Evolutionary conservation across 768 basidiomycete species (phyloP).

Genomic region (Xanthoconium stramineum): DNA sequence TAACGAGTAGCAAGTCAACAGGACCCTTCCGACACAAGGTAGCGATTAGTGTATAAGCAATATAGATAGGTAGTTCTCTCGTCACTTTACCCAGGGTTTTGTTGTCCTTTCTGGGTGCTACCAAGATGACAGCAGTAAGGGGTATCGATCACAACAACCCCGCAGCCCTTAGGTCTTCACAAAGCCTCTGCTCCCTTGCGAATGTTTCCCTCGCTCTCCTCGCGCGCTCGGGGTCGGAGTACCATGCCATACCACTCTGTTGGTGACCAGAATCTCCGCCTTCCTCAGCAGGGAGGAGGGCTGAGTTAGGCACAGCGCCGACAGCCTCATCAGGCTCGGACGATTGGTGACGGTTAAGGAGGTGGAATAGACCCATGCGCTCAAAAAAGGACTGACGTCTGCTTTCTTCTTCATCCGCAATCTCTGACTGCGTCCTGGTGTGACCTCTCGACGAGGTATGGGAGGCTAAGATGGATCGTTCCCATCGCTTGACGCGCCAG

Average conservation of each 20-base stretch:
- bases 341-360: slow-evolving; percentile 6
- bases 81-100: background rate
- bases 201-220: slow-evolving; percentile 44
- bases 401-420: slow-evolving; percentile 26
- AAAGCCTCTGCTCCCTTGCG: slow-evolving; percentile 54
- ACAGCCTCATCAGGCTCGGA: slow-evolving; percentile 8
- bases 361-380: slow-evolving; percentile 24
- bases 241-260: slow-evolving; percentile 28
- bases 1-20: slow-evolving; percentile 8
- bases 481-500: slow-evolving; percentile 90
- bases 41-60: slow-evolving; percentile 23
- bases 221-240: slow-evolving; percentile 44
- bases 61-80: slow-evolving; percentile 4
- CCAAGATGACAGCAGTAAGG: background rate
- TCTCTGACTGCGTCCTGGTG: slow-evolving; percentile 24
- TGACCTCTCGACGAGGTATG: slow-evolving; percentile 35
- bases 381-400: slow-evolving; percentile 29
- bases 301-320: slow-evolving; percentile 3
- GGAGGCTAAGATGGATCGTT: slow-evolving; percentile 67
- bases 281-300: slow-evolving; percentile 18
- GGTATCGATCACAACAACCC: slow-evolving; percentile 50
- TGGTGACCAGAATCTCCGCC: slow-evolving; percentile 30
- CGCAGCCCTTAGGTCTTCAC: slow-evolving; percentile 58
- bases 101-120: background rate
- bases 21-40: background rate